phyloP scores from a whole-genome alignment of 2,329 filamentous ascomycete species.

The Lasiodiplodia sp. region DNA sequence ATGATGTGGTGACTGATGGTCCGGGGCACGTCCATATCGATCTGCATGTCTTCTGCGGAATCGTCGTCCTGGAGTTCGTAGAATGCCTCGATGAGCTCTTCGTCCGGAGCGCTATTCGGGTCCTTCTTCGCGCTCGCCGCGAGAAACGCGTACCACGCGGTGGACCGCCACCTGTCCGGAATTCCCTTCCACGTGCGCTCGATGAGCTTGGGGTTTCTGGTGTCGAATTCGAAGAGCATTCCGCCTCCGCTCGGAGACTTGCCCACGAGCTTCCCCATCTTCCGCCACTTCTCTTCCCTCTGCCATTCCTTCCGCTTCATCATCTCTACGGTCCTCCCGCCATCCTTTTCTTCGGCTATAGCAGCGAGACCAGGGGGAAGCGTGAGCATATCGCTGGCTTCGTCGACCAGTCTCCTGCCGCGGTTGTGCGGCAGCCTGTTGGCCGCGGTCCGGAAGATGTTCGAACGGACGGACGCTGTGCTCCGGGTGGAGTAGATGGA shows the following conservation, averaged over 20 bases:
- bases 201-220: constrained; percentile 77
- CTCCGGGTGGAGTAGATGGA: constrained; percentile 47
- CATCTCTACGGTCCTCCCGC: constrained; percentile 55
- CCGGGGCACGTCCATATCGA: constrained; percentile 93
- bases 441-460: constrained; percentile 59
- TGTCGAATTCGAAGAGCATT: constrained; percentile 80
- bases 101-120: constrained; percentile 58
- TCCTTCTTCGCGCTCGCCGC: constrained; percentile 72
- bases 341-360: constrained; percentile 54
- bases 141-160: constrained; percentile 95
- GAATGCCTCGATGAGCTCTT: constrained; percentile 74
- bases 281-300: constrained; percentile 71
- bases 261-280: constrained; percentile 62
- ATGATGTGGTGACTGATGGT: constrained; percentile 97
- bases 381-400: constrained; percentile 71
- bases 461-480: constrained; percentile 48
- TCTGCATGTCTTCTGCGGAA: constrained; percentile 93
- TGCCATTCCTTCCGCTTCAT: constrained; percentile 66
- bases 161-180: constrained; percentile 90
- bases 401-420: constrained; percentile 63
- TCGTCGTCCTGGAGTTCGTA: constrained; percentile 74
- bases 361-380: constrained; percentile 58
- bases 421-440: constrained; percentile 62
- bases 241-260: constrained; percentile 54
- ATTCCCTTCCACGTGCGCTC: constrained; percentile 98